Base-by-base conservation (phyloP, 345 rosid genomes). In the Salix purpurea region DNA sequence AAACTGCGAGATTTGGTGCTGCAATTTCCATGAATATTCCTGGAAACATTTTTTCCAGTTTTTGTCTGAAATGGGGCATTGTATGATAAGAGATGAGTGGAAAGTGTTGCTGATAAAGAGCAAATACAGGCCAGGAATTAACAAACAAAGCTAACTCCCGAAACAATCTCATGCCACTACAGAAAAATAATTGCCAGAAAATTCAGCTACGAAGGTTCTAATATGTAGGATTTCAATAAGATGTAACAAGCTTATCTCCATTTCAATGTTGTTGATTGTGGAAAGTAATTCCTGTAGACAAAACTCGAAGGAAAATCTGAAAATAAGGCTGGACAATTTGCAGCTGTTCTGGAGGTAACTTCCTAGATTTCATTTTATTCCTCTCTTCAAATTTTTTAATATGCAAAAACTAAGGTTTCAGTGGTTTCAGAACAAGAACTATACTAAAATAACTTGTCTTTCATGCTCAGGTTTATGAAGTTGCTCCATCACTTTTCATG, bases 401-500 rank as follows among this genome's bases (percentile, higher is more conserved):
- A 24, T 50, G 23, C 2, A 23, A 58, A 28, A 42, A 54, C 42
- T 37, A 50, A 39, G 66, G 15, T 10, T 14, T 50, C 23, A 3
- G 13, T 71, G 72, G 50, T 46, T 79, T 73, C 67, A 58, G 37
- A 21, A 16, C 21, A 23, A 21, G 64, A 54, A 48, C 26, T 11
- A 16, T 67, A 64, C 72, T 70, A 52, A 66, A 79, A 19, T 30
- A 24, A 8, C 28, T 61, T 72, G 30, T 60, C 2, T n/a, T 64
- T 76, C 46, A 19, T 44, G 23, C 65, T 1, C 73, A 96, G 99
- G 84, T 91, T 74, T 96, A 71, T 74, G 96, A 96, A 88, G 97
- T 95, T 77, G 99, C 97, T 28, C 96, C 94, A 19, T 86, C 93
- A 4, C 93, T 96, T 72, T 93, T 91, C 91, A 93, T 93, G 99